Base-by-base conservation (phyloP, 441 rosid species). In the Corymbia citriodora region DNA sequence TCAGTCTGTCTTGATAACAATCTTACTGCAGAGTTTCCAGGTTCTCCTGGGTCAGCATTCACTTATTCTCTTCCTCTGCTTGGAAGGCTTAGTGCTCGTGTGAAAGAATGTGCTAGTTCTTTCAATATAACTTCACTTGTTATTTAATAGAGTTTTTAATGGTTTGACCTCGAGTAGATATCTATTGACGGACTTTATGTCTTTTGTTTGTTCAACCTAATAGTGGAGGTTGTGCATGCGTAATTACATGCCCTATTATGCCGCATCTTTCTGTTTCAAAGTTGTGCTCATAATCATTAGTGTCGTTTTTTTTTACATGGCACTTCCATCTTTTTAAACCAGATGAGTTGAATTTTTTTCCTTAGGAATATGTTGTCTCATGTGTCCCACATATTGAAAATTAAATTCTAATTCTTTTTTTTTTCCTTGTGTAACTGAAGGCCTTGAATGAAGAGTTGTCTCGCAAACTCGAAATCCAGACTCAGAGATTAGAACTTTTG, bases 401-500 rank as follows among this genome's bases (percentile, higher is more conserved):
- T 79, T 45, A 45, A 21, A 79, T 79, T 31, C 53, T 89, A 63
- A 49, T 63, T 86, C n/a, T 45, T 70, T 65, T 63, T 48, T 85
- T 40, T 10, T 23, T 68, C 48, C 48, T 87, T 45, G 68, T 61
- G 88, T 91, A 57, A 92, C 92, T 94, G 93, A 93, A 98, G 99
- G 99, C 93, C 92, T 90, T 96, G 93, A 98, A 97, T 95, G 93
- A 94, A 55, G 99, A 98, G 92, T 92, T 98, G 92, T 95, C 98
- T 4, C 93, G 91, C 91, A 98, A 97, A 94, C 99, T 97, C 23
- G 99, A 97, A 94, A 93, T 88, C 90, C 99, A 98, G 92, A 98
- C 99, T 23, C 98, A 97, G 93, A 97, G 99, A 95, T 92, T 98
- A 92, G 99, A 98, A 94, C 97, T 97, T 89, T 93, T 97, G 94